Conservation (phyloP, 352 stramenopile species). For the Elongisporangium prolatum region DNA sequence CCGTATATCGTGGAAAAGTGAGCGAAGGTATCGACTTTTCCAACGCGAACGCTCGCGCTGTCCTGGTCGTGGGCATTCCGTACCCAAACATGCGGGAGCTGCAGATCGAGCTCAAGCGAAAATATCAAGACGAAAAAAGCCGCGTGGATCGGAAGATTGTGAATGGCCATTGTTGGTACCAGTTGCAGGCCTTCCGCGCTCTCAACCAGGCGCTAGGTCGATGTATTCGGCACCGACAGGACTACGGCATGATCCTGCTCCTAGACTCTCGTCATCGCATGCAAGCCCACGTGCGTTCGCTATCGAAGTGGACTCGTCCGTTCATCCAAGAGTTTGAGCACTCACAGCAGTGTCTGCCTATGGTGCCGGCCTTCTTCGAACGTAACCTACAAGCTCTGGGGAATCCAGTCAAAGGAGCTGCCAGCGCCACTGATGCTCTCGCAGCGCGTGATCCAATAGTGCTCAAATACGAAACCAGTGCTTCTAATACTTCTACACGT, state of each 20-base stretch:
- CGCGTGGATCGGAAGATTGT: slow-evolving; percentile 53
- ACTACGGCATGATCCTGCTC: slow-evolving; percentile 98
- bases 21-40: slow-evolving; percentile 98
- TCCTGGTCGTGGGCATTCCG: slow-evolving; percentile 98
- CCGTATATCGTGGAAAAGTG: slow-evolving; percentile 98
- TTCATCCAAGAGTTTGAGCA: slow-evolving; percentile 72
- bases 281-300: slow-evolving; percentile 48
- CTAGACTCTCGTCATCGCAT: slow-evolving; percentile 87
- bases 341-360: slow-evolving; percentile 47
- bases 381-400: slow-evolving; percentile 23
- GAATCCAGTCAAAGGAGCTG: slow-evolving; percentile 20
- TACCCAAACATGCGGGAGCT: slow-evolving; percentile 95
- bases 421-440: slow-evolving; percentile 10
- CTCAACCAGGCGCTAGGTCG: slow-evolving; percentile 99
- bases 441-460: background rate
- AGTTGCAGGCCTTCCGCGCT: slow-evolving; percentile 95
- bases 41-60: slow-evolving; percentile 94
- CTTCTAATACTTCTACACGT: background rate
- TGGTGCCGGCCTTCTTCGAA: slow-evolving; percentile 64
- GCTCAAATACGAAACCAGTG: background rate
- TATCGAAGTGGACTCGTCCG: slow-evolving; percentile 81
- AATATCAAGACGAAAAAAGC: slow-evolving; percentile 81
- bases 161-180: slow-evolving; percentile 93
- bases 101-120: slow-evolving; percentile 72
- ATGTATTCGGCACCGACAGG: slow-evolving; percentile 96